Evolutionary conservation across 164 flowering plant species (phyloP).

Genomic region (Liriodendron chinense): DNA sequence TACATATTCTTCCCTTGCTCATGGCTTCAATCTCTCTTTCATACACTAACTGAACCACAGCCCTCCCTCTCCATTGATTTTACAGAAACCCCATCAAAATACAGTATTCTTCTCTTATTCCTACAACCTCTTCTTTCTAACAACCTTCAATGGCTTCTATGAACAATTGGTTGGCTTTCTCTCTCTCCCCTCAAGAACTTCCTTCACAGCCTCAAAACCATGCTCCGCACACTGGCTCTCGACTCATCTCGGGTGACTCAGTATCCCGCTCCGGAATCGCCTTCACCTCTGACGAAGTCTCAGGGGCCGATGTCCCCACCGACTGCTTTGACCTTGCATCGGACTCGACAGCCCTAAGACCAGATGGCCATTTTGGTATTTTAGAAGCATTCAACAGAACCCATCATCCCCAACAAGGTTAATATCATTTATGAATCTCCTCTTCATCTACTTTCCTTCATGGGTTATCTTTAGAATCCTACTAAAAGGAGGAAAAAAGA

Average conservation of each 20-base stretch:
- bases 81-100: slow-evolving; percentile 29
- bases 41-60: neutral
- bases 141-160: slow-evolving; percentile 47
- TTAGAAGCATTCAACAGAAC: slow-evolving; percentile 53
- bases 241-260: slow-evolving; percentile 8
- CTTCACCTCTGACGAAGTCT: slow-evolving; percentile 29
- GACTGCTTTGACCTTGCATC: slow-evolving; percentile 66
- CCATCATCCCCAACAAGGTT: slow-evolving; percentile 66
- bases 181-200: slow-evolving; percentile 71
- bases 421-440: neutral
- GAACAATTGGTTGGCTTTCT: slow-evolving; percentile 90
- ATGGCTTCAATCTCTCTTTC: slow-evolving; percentile 4
- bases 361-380: slow-evolving; percentile 43
- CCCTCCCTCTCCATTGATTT: slow-evolving; percentile 14
- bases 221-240: slow-evolving; percentile 15
- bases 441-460: neutral
- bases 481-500: neutral
- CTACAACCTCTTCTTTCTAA: neutral
- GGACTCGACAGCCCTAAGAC: slow-evolving; percentile 30
- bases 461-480: neutral
- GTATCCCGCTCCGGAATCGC: slow-evolving; percentile 15
- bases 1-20: neutral
- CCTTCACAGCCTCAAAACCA: slow-evolving; percentile 33
- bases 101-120: neutral
- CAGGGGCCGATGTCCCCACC: slow-evolving; percentile 12